These are phyloP conservation scores for Endoconidiophora polonica DNA, from an alignment of 2,329 filamentous ascomycete species.

Conservation along the genomic window DNA sequence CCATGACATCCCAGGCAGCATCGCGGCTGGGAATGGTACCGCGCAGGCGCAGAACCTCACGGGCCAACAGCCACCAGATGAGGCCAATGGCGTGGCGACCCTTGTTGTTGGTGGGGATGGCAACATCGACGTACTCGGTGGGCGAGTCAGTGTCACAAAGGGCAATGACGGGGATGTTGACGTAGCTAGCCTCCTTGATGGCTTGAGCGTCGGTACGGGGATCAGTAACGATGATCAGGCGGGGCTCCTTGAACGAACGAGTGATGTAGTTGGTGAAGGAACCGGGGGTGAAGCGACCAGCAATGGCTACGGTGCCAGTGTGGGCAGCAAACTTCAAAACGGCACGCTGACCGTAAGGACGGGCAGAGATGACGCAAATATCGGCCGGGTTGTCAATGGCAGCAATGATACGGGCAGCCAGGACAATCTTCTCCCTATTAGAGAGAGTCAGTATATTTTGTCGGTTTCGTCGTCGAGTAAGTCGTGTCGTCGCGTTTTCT, in stretches of 20 bases:
- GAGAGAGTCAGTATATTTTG: conserved; percentile 1
- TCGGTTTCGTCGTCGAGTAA: not conserved
- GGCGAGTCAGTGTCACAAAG: conserved; percentile 98
- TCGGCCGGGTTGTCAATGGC: conserved; percentile 99
- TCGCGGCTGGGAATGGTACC: conserved; percentile 93
- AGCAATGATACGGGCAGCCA: conserved; percentile 96
- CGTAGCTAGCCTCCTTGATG: conserved; percentile 99
- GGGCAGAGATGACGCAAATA: conserved; percentile 97
- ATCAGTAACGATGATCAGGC: conserved; percentile 98
- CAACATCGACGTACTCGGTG: conserved; percentile 98
- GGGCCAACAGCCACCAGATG: conserved; percentile 98
- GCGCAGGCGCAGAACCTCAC: conserved; percentile 97
- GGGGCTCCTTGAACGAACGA: conserved; percentile 99
- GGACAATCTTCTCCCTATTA: conserved; percentile 94
- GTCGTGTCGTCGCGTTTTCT: not conserved
- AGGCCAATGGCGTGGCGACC: conserved; percentile 97
- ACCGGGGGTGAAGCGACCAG: conserved; percentile 98
- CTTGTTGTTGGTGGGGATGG: conserved; percentile 99
- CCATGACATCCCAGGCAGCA: conserved; percentile 97
- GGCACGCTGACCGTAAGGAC: conserved; percentile 98
- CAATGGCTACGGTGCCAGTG: conserved; percentile 95
- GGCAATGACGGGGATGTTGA: conserved; percentile 99
- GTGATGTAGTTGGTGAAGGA: conserved; percentile 99
- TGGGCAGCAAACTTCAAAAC: conserved; percentile 99
- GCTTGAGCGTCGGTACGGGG: conserved; percentile 99